phyloP scores from a whole-genome alignment of 768 basidiomycete species.

The Mrakia hoshinonis region DNA sequence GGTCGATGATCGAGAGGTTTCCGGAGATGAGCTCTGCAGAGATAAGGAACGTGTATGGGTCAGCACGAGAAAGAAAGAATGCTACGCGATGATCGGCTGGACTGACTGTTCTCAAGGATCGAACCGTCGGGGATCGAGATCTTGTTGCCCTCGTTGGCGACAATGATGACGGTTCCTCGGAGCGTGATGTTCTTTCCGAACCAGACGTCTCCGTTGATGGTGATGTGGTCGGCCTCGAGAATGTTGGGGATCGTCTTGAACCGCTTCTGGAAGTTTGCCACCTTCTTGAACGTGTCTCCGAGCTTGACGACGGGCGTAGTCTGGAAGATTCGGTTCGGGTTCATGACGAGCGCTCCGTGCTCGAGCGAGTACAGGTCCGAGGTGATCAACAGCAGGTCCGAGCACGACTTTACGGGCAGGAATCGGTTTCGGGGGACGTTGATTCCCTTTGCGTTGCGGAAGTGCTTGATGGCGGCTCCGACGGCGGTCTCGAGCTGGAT shows the following conservation, averaged over 20 bases:
- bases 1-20: slow-evolving; percentile 29
- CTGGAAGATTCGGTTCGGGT: slow-evolving; percentile 69
- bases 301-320: slow-evolving; percentile 89
- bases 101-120: slow-evolving; percentile 61
- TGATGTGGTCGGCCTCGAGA: slow-evolving; percentile 85
- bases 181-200: slow-evolving; percentile 73
- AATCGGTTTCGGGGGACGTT: slow-evolving; percentile 92
- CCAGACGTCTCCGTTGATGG: slow-evolving; percentile 82
- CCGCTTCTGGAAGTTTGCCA: slow-evolving; percentile 75
- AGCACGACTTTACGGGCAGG: slow-evolving; percentile 74
- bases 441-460: slow-evolving; percentile 54
- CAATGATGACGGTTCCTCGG: slow-evolving; percentile 80
- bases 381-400: slow-evolving; percentile 79
- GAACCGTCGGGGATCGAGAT: slow-evolving; percentile 79
- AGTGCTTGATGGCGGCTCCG: slow-evolving; percentile 89
- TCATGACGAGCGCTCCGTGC: slow-evolving; percentile 82
- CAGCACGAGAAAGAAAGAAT: neutral
- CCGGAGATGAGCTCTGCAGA: slow-evolving; percentile 27
- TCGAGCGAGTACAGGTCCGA: slow-evolving; percentile 83
- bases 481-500: slow-evolving; percentile 83
- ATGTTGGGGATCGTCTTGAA: slow-evolving; percentile 92
- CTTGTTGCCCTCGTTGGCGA: slow-evolving; percentile 70
- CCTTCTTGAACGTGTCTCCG: slow-evolving; percentile 95
- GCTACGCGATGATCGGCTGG: neutral
- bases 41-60: neutral